Conservation (phyloP, 2,329 filamentous ascomycete genomes). For the Atkinsonella hypoxylon region DNA sequence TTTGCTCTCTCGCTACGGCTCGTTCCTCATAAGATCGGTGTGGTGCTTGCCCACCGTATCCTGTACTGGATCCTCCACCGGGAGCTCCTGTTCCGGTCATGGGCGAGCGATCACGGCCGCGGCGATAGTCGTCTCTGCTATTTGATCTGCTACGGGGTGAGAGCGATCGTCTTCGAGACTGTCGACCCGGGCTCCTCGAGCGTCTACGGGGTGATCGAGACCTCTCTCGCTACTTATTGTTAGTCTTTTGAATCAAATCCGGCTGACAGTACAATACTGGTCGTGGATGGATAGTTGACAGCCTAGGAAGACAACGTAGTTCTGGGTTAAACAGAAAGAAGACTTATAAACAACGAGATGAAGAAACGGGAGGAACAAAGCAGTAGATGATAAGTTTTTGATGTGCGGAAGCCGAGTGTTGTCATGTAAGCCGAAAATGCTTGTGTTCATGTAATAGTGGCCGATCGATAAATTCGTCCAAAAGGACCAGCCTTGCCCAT, state of each 20-base stretch:
- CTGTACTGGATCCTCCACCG: slow-evolving; percentile 57
- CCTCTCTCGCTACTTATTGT: slow-evolving; percentile 57
- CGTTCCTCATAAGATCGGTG: slow-evolving; percentile 78
- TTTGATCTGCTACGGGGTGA: slow-evolving; percentile 65
- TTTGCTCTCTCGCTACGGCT: slow-evolving; percentile 73
- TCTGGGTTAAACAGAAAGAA: too few species aligned
- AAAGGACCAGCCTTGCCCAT: too few species aligned
- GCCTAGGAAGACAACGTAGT: too few species aligned
- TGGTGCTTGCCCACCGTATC: slow-evolving; percentile 46
- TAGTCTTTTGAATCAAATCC: too few species aligned
- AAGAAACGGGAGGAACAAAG: not conserved
- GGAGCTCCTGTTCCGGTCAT: slow-evolving; percentile 64
- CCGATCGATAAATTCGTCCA: too few species aligned
- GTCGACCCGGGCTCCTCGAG: slow-evolving; percentile 69
- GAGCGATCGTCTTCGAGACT: slow-evolving; percentile 61
- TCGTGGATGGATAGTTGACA: too few species aligned
- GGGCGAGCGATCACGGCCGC: slow-evolving; percentile 66
- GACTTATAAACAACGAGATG: not conserved
- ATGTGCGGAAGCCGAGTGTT: too few species aligned
- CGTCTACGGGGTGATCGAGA: slow-evolving; percentile 68
- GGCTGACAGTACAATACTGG: too few species aligned
- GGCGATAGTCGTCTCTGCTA: slow-evolving; percentile 67
- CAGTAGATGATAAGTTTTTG: too few species aligned
- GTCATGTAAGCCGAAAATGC: too few species aligned
- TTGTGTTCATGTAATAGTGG: too few species aligned